Conservation (phyloP, 192 early-diverging fungal species). For the Mortierella claussenii region DNA sequence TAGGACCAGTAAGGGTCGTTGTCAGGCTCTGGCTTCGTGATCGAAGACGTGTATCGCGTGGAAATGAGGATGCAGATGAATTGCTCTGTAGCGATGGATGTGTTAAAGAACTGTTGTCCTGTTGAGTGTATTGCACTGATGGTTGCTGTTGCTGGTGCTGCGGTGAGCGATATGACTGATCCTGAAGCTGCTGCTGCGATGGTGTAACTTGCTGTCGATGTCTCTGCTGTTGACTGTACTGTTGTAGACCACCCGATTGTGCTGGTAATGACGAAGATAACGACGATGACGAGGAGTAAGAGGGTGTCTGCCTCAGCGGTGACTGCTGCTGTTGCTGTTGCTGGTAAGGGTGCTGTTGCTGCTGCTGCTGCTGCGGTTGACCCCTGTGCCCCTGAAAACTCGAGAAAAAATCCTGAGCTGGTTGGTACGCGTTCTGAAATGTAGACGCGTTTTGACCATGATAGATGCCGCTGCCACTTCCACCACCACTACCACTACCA, state of each 20-base stretch:
- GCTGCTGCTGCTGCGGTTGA: neutral
- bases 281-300: neutral
- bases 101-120: constrained; percentile 5
- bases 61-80: constrained; percentile 1
- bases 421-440: neutral
- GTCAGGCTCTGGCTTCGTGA: constrained; percentile 14
- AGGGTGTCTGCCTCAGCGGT: too few relatives aligned
- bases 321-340: constrained; percentile 13
- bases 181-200: neutral
- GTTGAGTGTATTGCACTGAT: neutral
- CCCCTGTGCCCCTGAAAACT: neutral
- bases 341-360: neutral
- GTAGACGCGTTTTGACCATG: neutral
- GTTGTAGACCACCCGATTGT: constrained; percentile 1
- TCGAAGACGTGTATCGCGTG: constrained; percentile 4
- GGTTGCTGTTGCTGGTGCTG: constrained; percentile 3
- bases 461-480: neutral
- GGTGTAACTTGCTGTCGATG: neutral
- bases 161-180: neutral
- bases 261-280: constrained; percentile 9
- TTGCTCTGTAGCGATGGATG: neutral
- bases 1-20: too few relatives aligned
- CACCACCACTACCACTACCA: neutral
- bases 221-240: constrained; percentile 5
- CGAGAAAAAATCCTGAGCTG: neutral